Base-by-base conservation (phyloP, 192 early-diverging fungal genomes). In the Phycomyces nitens region DNA sequence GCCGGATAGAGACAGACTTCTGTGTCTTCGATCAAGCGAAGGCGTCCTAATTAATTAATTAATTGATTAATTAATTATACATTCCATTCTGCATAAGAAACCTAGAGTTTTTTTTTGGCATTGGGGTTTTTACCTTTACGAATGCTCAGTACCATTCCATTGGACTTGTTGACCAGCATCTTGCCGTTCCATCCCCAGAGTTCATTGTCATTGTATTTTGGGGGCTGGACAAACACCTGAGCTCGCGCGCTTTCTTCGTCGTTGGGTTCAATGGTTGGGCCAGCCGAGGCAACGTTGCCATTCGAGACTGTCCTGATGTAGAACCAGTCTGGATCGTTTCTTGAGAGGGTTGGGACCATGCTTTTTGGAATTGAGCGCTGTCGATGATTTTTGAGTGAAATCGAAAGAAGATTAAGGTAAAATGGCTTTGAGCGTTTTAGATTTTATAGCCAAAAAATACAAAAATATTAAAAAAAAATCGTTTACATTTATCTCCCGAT, bases 71-170 rank as follows among this genome's bases (percentile, higher is more conserved):
- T n/a, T n/a, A n/a, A n/a, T n/a, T n/a, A n/a, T n/a, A n/a, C n/a
- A n/a, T n/a, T n/a, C n/a, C n/a, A n/a, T n/a, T n/a, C n/a, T n/a
- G n/a, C n/a, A n/a, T n/a, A n/a, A n/a, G n/a, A n/a, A n/a, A n/a
- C n/a, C n/a, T n/a, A n/a, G n/a, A n/a, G n/a, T n/a, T n/a, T n/a
- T n/a, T n/a, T n/a, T n/a, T n/a, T n/a, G n/a, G n/a, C n/a, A n/a
- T n/a, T n/a, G n/a, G n/a, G n/a, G n/a, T n/a, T n/a, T 39, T 26
- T 66, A 75, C 73, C 73, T 75, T 75, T 69, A 16, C 69, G 69
- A 50, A 75, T 70, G 41, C 69, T 68, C 18, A 75, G 26, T 23
- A 75, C 73, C 15, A 70, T 49, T 20, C 41, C 59, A 0, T 58
- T 67, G 23, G 58, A 68, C 52, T 75, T 75, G 47, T 75, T 75